Evolutionary conservation across 1,139 yeast species (phyloP).

Genomic region (Kurtzmaniella quercitrusa): DNA sequence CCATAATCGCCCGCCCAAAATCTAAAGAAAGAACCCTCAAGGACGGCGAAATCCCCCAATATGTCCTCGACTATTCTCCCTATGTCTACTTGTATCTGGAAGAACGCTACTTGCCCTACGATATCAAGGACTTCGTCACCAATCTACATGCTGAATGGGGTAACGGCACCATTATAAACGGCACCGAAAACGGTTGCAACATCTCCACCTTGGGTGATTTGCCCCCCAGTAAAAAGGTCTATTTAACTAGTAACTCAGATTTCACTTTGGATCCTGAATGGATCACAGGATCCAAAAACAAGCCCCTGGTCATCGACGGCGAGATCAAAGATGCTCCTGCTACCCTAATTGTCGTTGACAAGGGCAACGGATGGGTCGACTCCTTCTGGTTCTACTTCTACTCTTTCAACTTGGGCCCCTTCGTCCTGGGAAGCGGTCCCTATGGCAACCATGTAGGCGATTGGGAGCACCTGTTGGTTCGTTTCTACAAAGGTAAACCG

Average conservation of each 20-base stretch:
- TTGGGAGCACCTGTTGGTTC: constrained; percentile 92
- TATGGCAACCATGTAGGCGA: constrained; percentile 97
- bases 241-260: constrained; percentile 63
- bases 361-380: constrained; percentile 90
- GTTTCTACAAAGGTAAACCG: constrained; percentile 80
- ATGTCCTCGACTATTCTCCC: constrained; percentile 71
- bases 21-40: constrained; percentile 28
- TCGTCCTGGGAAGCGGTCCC: constrained; percentile 96
- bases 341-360: constrained; percentile 75
- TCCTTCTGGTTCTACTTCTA: constrained; percentile 96
- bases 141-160: constrained; percentile 51
- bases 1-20: constrained; percentile 30
- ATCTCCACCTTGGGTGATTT: constrained; percentile 33
- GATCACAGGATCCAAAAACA: constrained; percentile 70
- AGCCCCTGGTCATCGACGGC: constrained; percentile 72
- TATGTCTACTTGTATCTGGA: constrained; percentile 84
- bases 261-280: constrained; percentile 77
- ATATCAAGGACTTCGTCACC: constrained; percentile 62
- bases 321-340: constrained; percentile 75
- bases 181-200: constrained; percentile 31
- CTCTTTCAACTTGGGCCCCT: constrained; percentile 92
- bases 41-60: constrained; percentile 69
- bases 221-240: constrained; percentile 28
- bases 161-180: constrained; percentile 45
- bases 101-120: constrained; percentile 83